Evolutionary conservation across 331 rosid genomes (phyloP).

Genomic region (Erythrophleum ivorense): DNA sequence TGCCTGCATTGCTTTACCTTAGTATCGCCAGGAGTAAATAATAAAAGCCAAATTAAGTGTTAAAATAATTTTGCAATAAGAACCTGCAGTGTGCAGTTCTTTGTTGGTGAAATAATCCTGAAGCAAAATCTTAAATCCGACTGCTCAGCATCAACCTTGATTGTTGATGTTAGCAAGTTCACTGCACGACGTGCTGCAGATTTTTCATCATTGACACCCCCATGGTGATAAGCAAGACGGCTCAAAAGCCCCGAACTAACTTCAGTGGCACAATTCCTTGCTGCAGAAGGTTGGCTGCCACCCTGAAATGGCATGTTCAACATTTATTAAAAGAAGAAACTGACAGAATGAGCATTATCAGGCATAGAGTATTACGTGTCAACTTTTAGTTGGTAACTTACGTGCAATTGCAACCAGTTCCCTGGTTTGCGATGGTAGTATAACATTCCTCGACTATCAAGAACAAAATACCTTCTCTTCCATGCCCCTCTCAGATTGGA

Average conservation of each 20-base stretch:
- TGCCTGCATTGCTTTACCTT: constrained; percentile 59
- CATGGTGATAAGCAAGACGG: constrained; percentile 75
- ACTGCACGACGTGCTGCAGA: constrained; percentile 69
- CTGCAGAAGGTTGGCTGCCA: constrained; percentile 57
- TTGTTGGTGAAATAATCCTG: constrained; percentile 73
- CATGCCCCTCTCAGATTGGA: constrained; percentile 83
- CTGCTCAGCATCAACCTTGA: constrained; percentile 78
- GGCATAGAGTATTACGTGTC: constrained; percentile 22
- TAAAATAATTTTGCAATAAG: constrained; percentile 26
- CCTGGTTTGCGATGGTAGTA: constrained; percentile 83
- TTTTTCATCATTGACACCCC: constrained; percentile 72
- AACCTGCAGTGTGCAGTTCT: constrained; percentile 76
- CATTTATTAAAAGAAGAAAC: constrained; percentile 41
- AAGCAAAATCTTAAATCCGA: constrained; percentile 81
- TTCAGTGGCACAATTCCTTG: constrained; percentile 51
- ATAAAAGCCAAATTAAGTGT: constrained; percentile 21
- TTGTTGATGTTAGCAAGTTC: constrained; percentile 76
- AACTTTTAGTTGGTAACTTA: constrained; percentile 54
- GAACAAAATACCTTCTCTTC: constrained; percentile 83
- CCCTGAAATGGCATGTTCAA: constrained; percentile 46
- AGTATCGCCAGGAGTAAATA: constrained; percentile 9
- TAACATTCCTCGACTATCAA: constrained; percentile 78
- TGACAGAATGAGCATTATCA: constrained; percentile 15
- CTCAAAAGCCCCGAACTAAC: constrained; percentile 66
- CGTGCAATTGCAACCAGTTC: constrained; percentile 53